Evolutionary conservation across 2,329 filamentous ascomycete species (phyloP), one percentile per base, ranked within the genome.

Genomic region (Nemania bipapillata): DNA sequence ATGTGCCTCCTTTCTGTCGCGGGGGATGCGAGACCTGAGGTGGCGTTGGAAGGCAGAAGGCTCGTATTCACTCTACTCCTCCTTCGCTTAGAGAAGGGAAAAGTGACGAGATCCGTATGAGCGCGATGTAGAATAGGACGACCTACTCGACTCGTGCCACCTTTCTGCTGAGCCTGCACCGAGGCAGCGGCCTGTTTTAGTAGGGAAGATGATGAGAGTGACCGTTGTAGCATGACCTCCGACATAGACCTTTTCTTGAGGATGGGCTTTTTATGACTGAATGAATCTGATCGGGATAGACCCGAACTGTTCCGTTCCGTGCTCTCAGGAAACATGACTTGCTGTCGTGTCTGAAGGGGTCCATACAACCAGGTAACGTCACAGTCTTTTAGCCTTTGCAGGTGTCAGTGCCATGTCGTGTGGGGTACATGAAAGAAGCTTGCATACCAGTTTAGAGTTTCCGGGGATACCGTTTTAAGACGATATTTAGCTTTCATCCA

Each of bases 281-380:
- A 91, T 0, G 92, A 94, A 72, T 84, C 83, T 4, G 83, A 83
- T 74, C 87, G 86, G 30, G 85, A 87, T 17, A 88, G 67, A 17
- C 81, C 78, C 3, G 81, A 79, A 70, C 83, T 86, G 26, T 68
- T 74, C 12, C 78, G 71, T 70, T 82, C 81, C 2, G 80, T 81
- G 60, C 82, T 80, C 5, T 83, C 76, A 75, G 84, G 69, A 65
- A 88, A 84, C 12, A 87, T 78, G 28, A 85, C 87, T 63, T 85
- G 87, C 3, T 85, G 83, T 24, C 91, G 90, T 0, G 91, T 91
- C 79, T 97, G 95, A 56, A 97, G 81, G 12, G 96, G 96, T 0
- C 96, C 96, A 77, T 98, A 99, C 0, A 99, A 85, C 96, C 95
- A 99, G 53, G 95, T 97, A 35, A 97, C 94, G 80, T 99, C 95